Evolutionary conservation across 148 eudicot genomes (phyloP), one percentile per base, ranked within the genome.

Genomic region (Chenopodium suecicum): DNA sequence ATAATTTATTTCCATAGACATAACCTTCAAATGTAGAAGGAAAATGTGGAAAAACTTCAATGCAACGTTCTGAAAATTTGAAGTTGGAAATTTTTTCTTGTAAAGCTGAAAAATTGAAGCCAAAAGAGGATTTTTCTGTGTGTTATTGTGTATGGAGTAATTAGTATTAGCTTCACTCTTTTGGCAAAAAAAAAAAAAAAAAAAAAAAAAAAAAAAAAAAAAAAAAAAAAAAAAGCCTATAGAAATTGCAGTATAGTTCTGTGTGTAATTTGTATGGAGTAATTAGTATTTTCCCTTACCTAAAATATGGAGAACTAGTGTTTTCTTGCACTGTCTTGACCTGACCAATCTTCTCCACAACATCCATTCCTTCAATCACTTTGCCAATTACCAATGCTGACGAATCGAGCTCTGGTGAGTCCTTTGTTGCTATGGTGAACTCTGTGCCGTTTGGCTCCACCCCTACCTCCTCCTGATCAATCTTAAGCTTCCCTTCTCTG

Each of bases 301-400:
- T 95, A 94, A 95, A 95, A 84, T 93, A 95, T 68, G 97, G 92
- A 85, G 98, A 95, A 63, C 75, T 81, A n/a, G 98, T 85, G 77
- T 95, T 95, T 66, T 95, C 99, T 80, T 92, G 92, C 52, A 94
- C 99, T 22, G 99, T 95, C 88, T 92, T 90, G 63, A 95, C 95
- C 79, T 89, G 89, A 13, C 85, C 88, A 79, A 95, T 89, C 87
- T 77, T 92, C 81, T 88, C 86, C 41, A 91, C 93, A 75, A 95
- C 98, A 65, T 93, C 98, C 94, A 92, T 92, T 72, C 98, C 98
- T 66, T 92, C 88, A 83, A 95, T 60, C 14, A 95, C 97, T 71
- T 84, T 89, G 25, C 99, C 99, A 9, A 95, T 82, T 62, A 93
- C 97, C 90, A 95, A 80, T 4, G 86, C 88, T 22, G 97, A 86